phyloP scores from a whole-genome alignment of 495 filamentous ascomycete species.

The Coniosporium apollinis region DNA sequence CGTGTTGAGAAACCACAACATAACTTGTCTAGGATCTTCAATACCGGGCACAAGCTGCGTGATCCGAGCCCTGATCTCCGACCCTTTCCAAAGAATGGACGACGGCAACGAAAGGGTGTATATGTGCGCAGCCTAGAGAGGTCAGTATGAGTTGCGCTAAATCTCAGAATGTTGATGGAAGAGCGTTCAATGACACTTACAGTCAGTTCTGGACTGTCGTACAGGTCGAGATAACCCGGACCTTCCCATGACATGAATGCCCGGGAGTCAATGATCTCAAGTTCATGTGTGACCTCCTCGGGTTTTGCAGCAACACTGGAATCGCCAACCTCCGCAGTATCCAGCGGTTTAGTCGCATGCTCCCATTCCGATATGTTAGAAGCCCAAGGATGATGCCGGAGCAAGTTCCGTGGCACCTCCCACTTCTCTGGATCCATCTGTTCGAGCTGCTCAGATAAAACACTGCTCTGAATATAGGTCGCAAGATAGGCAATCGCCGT shows the following conservation, averaged over 20 bases:
- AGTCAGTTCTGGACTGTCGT: too few relatives aligned
- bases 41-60: too few relatives aligned
- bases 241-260: constrained; percentile 13
- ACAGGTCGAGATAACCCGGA: constrained; percentile 14
- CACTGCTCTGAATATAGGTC: constrained; percentile 42
- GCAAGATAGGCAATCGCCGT: constrained; percentile 42
- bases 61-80: too few relatives aligned
- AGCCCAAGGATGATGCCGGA: neutral
- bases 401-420: constrained; percentile 6
- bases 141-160: too few relatives aligned
- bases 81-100: too few relatives aligned
- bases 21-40: too few relatives aligned
- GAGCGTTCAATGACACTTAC: too few relatives aligned
- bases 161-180: too few relatives aligned
- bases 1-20: too few relatives aligned
- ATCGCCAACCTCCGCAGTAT: constrained; percentile 2
- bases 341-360: too few relatives aligned
- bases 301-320: neutral
- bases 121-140: too few relatives aligned
- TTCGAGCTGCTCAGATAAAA: constrained; percentile 8
- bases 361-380: neutral
- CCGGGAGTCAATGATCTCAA: constrained; percentile 16
- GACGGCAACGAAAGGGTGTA: too few relatives aligned
- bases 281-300: constrained; percentile 4
- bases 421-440: neutral